Conservation (phyloP, 2,329 filamentous ascomycete genomes). For the Hymenotorrendiella dingleyae region DNA sequence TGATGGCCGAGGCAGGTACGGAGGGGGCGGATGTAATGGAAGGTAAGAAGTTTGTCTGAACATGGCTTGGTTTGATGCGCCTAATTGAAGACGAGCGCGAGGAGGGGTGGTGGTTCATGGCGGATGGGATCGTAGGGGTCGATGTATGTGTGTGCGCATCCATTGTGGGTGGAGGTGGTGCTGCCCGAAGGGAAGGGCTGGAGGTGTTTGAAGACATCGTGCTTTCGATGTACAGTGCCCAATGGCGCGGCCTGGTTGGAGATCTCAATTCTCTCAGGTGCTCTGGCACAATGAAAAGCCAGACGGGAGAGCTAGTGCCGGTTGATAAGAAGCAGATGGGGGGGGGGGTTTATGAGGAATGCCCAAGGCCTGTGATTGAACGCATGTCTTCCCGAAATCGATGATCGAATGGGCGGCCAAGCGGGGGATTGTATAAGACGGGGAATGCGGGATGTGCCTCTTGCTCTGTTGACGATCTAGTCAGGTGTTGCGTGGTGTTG, state of each 20-base stretch:
- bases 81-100: conserved; percentile 18
- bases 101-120: conserved; percentile 4
- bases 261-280: not conserved
- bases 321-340: conserved; percentile 9
- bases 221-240: not conserved
- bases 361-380: conserved; percentile 20
- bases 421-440: not conserved
- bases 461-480: not conserved
- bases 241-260: not conserved
- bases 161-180: conserved; percentile 5
- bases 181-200: conserved; percentile 16
- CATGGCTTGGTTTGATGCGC: conserved; percentile 25
- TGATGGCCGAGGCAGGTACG: conserved; percentile 47
- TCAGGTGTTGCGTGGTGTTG: not conserved
- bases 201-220: conserved; percentile 18
- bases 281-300: conserved; percentile 11
- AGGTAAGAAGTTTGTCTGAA: conserved; percentile 28
- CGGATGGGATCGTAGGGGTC: conserved; percentile 7
- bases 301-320: conserved; percentile 18
- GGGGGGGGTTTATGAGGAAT: conserved; percentile 19
- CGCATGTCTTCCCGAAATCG: conserved; percentile 21
- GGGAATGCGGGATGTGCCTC: not conserved
- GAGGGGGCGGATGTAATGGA: conserved; percentile 28
- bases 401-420: not conserved
- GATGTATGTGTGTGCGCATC: conserved; percentile 5